Conservation (phyloP, 768 basidiomycete species). For the Obba rivulosa region DNA sequence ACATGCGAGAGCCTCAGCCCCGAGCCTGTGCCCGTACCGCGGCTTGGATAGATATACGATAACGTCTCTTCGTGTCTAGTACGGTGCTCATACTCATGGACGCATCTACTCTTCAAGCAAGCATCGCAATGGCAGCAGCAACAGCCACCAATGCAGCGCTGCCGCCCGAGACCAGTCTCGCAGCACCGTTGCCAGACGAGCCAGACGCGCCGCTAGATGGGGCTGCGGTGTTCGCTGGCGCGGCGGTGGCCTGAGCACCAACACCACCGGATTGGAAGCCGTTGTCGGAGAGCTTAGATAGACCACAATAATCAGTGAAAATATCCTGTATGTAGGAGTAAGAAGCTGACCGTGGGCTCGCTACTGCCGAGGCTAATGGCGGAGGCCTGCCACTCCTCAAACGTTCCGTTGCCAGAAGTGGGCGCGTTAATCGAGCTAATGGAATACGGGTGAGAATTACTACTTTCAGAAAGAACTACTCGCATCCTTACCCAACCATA, state of each 20-base stretch:
- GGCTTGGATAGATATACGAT: too few relatives aligned
- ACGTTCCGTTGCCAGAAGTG: slow-evolving; percentile 35
- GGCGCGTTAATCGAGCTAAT: slow-evolving; percentile 44
- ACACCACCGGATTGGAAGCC: slow-evolving; percentile 40
- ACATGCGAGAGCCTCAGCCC: too few relatives aligned
- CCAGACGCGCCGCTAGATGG: background rate
- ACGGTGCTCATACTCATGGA: too few relatives aligned
- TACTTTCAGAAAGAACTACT: background rate
- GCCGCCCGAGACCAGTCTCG: slow-evolving; percentile 4
- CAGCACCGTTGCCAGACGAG: slow-evolving; percentile 1
- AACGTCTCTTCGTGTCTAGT: too few relatives aligned
- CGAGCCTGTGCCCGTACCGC: too few relatives aligned
- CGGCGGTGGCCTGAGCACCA: slow-evolving; percentile 30
- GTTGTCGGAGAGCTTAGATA: slow-evolving; percentile 30
- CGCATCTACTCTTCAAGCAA: slow-evolving; percentile 1
- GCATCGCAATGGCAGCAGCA: slow-evolving; percentile 6
- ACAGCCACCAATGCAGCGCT: slow-evolving; percentile 5
- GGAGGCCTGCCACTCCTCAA: slow-evolving; percentile 33
- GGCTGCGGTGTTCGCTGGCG: slow-evolving; percentile 18
- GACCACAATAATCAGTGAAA: slow-evolving; percentile 6
- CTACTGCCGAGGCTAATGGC: slow-evolving; percentile 32
- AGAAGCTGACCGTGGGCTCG: slow-evolving; percentile 31
- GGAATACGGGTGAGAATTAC: background rate
- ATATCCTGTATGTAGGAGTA: background rate
- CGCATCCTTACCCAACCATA: slow-evolving; percentile 36